phyloP scores from a whole-genome alignment of 2,329 filamentous ascomycete genomes.

The Paraphaeosphaeria minitans region DNA sequence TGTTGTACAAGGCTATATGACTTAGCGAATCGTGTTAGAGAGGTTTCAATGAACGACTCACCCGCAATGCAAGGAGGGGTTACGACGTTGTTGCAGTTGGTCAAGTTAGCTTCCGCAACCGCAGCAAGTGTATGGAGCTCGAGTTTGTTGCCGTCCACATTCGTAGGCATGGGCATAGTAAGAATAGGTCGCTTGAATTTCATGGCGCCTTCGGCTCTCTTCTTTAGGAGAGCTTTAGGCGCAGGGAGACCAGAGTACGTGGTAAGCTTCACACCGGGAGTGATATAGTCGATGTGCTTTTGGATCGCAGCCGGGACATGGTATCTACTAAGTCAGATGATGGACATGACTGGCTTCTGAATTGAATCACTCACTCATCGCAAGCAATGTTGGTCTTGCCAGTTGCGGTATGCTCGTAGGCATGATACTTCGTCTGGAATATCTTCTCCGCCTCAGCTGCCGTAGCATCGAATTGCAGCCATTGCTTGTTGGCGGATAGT shows the following conservation, averaged over 20 bases:
- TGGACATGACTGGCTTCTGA: background rate
- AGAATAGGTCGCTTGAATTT: background rate
- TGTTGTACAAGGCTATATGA: slow-evolving; percentile 16
- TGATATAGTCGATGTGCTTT: slow-evolving; percentile 26
- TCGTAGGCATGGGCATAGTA: slow-evolving; percentile 3
- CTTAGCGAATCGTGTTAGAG: background rate
- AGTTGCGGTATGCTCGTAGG: slow-evolving; percentile 21
- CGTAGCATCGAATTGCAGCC: slow-evolving; percentile 19
- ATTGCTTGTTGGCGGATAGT: slow-evolving; percentile 21
- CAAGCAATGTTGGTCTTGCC: slow-evolving; percentile 22
- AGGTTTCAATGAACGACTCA: background rate
- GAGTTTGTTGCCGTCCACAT: background rate
- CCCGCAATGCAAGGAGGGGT: background rate
- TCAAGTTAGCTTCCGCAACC: background rate
- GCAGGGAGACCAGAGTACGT: background rate
- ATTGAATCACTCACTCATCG: slow-evolving; percentile 13
- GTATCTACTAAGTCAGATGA: slow-evolving; percentile 12
- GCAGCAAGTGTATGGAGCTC: background rate
- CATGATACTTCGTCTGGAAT: slow-evolving; percentile 22
- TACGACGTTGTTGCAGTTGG: background rate
- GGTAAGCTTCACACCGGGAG: slow-evolving; percentile 21
- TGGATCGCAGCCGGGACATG: slow-evolving; percentile 19
- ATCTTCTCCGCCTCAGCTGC: slow-evolving; percentile 20
- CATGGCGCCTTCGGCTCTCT: background rate
- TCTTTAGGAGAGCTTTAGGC: background rate